Base-by-base conservation (phyloP, 495 filamentous ascomycete genomes). In the Staphylotrichum longicolle region DNA sequence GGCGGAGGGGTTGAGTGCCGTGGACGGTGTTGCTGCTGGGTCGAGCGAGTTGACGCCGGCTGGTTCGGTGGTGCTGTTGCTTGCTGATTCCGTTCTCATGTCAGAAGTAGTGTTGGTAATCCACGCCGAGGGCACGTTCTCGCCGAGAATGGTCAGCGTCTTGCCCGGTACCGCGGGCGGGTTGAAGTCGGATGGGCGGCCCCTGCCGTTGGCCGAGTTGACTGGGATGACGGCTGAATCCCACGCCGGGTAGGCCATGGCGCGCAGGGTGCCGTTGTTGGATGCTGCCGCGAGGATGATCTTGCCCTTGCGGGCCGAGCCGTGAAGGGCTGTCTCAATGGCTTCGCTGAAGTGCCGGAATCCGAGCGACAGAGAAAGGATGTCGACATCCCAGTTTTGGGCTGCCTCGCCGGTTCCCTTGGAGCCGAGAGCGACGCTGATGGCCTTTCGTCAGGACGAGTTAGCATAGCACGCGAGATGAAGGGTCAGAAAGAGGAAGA, bases 241-340 rank as follows among this genome's bases (percentile, higher is more conserved):
- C 47, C 47, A 50, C 7, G 47, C 47, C 47, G 47, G 47, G 47
- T 50, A 50, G 27, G 47, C 47, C 47, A 50, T 50, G 47, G 47
- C 9, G 30, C 47, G 30, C 27, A 50, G 47, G 9, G 47, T 50
- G 10, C 47, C 47, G 47, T 50, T 50, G 47, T 50, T 50, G 47
- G 47, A 50, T 5, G 47, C 47, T 5, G 47, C 47, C 10, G 47
- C 47, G 30, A 50, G 47, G 27, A 50, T n/a, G 47, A 50, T 50
- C 47, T 50, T 50, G 47, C 11, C 47, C 47, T 34, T 34, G 27
- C 47, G 7, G 10, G 10, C 47, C 30, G 30, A 34, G 27, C 3
- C 34, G 4, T 8, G 47, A 0, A 50, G 47, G 5, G 47, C 47
- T n/a, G 32, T 15, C 8, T 34, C 47, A 5, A 50, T 50, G 7